Base-by-base conservation (phyloP, 2,329 filamentous ascomycete genomes). In the Endoconidiophora laricicola region DNA sequence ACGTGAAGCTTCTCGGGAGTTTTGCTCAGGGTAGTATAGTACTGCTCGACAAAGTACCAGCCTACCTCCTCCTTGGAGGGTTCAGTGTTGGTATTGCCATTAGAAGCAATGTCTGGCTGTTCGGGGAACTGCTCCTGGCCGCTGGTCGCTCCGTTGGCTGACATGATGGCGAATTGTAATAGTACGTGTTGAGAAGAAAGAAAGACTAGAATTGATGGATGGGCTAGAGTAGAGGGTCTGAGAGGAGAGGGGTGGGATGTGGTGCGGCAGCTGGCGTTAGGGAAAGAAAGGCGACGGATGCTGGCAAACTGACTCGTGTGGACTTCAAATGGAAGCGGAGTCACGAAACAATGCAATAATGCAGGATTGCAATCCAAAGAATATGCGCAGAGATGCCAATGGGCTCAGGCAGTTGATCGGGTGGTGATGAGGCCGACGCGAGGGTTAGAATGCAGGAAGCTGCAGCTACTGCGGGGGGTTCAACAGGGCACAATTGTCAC, bases 21-120 rank as follows among this genome's bases (percentile, higher is more conserved):
- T 68, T 90, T 88, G 78, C 88, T 95, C 62, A 98, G 71, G 55
- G 87, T 98, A 59, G 86, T 96, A 70, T 98, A 98, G 74, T 95
- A 98, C 68, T 94, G 87, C 76, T 96, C 88, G 53, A 98, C 91
- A 59, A 98, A 98, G 71, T 90, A 96, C 91, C 91, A 98, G 66
- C 87, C 91, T 58, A 98, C 87, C 70, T 96, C 86, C 65, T 94
- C 87, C 72, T 94, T 95, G 59, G 73, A 71, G 39, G 78, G 67
- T 58, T 74, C 60, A 39, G 52, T 58, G 50, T 63, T 63, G 53
- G 60, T 59, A 45, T 64, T 54, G 48, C 62, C 57, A 53, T 64
- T 54, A 55, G 59, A 52, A 54, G 54, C 55, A 29, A 29, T 29
- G 10, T 29, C 58, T 65, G 63, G 56, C 3, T 29, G 26, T 29